Evolutionary conservation across 495 filamentous ascomycete genomes (phyloP).

Genomic region (Sporormia fimetaria): DNA sequence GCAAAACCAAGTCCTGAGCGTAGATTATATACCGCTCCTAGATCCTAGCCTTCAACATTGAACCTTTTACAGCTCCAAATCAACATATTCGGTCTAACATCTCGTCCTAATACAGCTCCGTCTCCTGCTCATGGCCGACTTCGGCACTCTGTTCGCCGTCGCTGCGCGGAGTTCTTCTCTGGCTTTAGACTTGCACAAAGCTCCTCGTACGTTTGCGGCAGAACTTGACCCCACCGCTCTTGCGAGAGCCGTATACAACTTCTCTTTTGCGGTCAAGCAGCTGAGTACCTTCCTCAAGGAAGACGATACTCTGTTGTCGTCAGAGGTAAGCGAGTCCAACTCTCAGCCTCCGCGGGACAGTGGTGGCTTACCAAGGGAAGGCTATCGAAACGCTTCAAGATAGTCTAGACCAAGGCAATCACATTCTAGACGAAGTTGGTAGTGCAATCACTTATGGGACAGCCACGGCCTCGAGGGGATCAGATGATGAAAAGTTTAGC

Average conservation of each 20-base stretch:
- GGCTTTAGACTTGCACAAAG: constrained; percentile 13
- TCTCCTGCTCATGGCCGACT: constrained; percentile 12
- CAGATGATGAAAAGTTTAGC: neutral
- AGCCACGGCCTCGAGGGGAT: neutral
- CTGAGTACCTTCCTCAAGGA: constrained; percentile 15
- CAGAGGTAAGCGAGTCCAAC: constrained; percentile 6
- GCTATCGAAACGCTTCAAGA: constrained; percentile 16
- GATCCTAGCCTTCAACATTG: neutral
- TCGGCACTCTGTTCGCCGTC: constrained; percentile 10
- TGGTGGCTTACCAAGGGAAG: constrained; percentile 5
- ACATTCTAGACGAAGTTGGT: constrained; percentile 10
- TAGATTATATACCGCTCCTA: too few species aligned
- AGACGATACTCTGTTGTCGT: constrained; percentile 17
- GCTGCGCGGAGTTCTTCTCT: constrained; percentile 10
- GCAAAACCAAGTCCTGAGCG: too few species aligned
- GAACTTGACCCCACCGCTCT: constrained; percentile 3
- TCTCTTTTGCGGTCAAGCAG: constrained; percentile 20
- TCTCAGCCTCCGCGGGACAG: neutral
- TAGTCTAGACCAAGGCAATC: constrained; percentile 17
- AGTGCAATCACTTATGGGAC: constrained; percentile 1
- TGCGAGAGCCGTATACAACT: constrained; percentile 15
- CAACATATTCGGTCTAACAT: neutral
- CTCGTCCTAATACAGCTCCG: neutral
- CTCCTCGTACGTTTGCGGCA: too few species aligned
- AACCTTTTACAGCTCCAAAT: neutral